A percentile compares a stretch with the other conserved stretches of the same genome.
phyloP scores from a whole-genome alignment of 1,284 basidiomycete species.

The Puccinia triticina region DNA sequence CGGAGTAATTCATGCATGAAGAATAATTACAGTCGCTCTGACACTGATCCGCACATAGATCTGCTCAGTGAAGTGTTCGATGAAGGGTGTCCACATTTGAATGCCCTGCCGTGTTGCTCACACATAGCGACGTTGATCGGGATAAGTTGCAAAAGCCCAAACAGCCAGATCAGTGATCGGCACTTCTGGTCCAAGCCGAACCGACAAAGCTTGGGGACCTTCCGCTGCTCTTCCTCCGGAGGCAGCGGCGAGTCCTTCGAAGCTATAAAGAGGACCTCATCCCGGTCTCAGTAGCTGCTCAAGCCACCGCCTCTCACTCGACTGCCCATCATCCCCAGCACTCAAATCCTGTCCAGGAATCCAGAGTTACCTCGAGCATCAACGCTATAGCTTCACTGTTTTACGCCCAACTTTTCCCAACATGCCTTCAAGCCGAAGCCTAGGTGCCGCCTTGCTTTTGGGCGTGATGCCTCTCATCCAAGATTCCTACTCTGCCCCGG shows the following conservation, averaged over 20 bases:
- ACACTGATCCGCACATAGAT: no score
- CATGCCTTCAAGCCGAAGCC: neutral
- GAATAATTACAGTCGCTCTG: no score
- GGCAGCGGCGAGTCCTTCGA: neutral
- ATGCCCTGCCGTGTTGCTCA: no score
- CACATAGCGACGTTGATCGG: no score
- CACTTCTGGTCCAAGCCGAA: no score
- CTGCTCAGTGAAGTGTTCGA: no score
- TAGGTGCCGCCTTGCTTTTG: constrained; percentile 12
- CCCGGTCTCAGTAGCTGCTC: neutral
- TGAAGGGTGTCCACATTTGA: no score
- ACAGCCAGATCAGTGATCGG: no score
- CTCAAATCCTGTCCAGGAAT: neutral
- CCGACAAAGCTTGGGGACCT: no score
- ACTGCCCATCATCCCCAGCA: neutral
- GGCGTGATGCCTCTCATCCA: constrained; percentile 12
- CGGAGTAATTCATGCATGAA: no score
- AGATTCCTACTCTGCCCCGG: neutral
- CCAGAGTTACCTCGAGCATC: neutral
- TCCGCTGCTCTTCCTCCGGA: neutral
- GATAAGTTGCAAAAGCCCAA: no score
- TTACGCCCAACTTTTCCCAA: neutral
- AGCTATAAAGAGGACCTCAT: neutral
- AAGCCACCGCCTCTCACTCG: neutral
- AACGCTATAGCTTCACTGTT: neutral